Conservation (phyloP, 2,329 filamentous ascomycete genomes). For the Coleophoma cylindrospora region DNA sequence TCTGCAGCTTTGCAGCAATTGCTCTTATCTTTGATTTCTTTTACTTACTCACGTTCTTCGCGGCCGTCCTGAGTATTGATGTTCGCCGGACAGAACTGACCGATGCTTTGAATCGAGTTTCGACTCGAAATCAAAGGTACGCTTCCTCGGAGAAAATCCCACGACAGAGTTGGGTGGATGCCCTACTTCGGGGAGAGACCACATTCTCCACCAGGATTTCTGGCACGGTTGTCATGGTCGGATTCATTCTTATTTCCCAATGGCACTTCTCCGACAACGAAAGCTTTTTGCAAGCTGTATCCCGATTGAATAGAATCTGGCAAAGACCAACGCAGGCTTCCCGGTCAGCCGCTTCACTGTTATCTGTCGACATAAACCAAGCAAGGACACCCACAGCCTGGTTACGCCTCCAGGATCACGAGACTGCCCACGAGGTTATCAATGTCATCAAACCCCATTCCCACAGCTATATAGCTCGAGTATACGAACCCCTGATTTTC, state of each 20-base stretch:
- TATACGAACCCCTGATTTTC: conserved; percentile 71
- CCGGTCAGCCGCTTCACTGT: conserved; percentile 28
- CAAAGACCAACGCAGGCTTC: conserved; percentile 5
- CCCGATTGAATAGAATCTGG: conserved; percentile 27
- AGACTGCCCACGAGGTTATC: conserved; percentile 72
- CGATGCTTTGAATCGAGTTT: conserved; percentile 56
- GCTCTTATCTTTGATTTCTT: conserved; percentile 74
- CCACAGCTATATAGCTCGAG: conserved; percentile 66
- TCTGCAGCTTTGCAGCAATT: conserved; percentile 71
- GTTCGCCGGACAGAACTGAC: conserved; percentile 71
- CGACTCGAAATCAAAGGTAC: conserved; percentile 31
- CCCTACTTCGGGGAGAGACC: conserved; percentile 57
- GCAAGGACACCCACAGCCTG: conserved; percentile 72
- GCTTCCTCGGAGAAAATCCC: conserved; percentile 14
- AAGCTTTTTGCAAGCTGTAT: conserved; percentile 32
- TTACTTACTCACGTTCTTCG: conserved; percentile 74
- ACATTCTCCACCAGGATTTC: conserved; percentile 70
- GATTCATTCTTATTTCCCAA: conserved; percentile 68
- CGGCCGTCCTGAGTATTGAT: conserved; percentile 74
- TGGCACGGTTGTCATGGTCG: conserved; percentile 67
- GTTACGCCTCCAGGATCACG: conserved; percentile 73
- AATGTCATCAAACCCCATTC: conserved; percentile 67
- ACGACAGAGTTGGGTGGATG: conserved; percentile 51
- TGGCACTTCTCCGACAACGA: conserved; percentile 71
- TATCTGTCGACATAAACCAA: conserved; percentile 62